Percentiles rank a stretch among this genome's conserved stretches.
Evolutionary conservation across 2,329 filamentous ascomycete genomes (phyloP).

Genomic region (Neopestalotiopsis rosae): DNA sequence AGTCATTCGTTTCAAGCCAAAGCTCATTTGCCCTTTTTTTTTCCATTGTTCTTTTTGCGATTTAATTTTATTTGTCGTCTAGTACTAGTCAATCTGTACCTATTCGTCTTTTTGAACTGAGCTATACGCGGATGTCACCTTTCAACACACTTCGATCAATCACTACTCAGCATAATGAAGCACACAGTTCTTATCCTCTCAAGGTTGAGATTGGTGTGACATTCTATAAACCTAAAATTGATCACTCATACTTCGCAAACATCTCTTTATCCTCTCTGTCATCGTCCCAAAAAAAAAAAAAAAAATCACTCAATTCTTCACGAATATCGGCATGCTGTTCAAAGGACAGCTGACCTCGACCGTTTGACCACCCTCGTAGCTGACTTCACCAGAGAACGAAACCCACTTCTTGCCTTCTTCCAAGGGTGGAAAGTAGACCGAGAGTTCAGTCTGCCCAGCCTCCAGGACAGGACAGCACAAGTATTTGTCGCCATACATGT

Average conservation of each 20-base stretch:
- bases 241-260: neutral
- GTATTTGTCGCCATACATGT: slow-evolving; percentile 68
- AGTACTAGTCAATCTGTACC: too few relatives aligned
- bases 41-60: too few relatives aligned
- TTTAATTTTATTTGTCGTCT: too few relatives aligned
- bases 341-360: slow-evolving; percentile 24
- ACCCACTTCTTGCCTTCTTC: slow-evolving; percentile 27
- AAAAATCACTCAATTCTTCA: neutral
- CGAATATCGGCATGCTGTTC: slow-evolving; percentile 26
- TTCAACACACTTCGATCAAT: too few relatives aligned
- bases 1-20: too few relatives aligned
- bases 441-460: slow-evolving; percentile 36
- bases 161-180: too few relatives aligned
- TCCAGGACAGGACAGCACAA: slow-evolving; percentile 61
- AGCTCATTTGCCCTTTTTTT: too few relatives aligned
- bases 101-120: too few relatives aligned
- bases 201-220: neutral
- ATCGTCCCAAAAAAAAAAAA: neutral
- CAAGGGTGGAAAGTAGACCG: slow-evolving; percentile 56
- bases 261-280: neutral
- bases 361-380: slow-evolving; percentile 21
- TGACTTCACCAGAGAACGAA: slow-evolving; percentile 1
- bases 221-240: neutral
- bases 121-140: too few relatives aligned
- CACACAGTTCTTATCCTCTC: too few relatives aligned